Conservation (phyloP, 306 rosid genomes). For the Notholithocarpus densiflorus region DNA sequence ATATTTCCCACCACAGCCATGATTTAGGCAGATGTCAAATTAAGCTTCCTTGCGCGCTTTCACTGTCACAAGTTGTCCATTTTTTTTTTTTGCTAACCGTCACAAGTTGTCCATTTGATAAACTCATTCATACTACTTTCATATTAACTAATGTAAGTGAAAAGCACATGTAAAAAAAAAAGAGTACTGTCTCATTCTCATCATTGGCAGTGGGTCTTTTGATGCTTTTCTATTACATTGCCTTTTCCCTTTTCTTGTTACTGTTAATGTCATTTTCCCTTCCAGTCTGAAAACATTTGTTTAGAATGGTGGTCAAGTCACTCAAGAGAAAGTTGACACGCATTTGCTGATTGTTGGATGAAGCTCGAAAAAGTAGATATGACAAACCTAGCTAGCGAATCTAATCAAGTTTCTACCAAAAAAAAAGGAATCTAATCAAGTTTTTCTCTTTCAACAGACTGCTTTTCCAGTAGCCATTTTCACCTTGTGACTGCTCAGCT, state of each 20-base stretch:
- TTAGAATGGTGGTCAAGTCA: neutral
- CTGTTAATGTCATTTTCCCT: neutral
- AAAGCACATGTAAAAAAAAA: neutral
- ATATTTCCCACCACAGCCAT: too few species aligned
- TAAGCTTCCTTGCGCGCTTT: too few species aligned
- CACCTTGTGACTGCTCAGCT: too few species aligned
- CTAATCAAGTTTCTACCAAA: neutral
- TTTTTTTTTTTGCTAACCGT: too few species aligned
- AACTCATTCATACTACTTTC: neutral
- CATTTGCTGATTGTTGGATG: neutral
- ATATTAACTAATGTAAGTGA: neutral
- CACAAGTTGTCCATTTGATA: neutral
- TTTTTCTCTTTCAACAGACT: too few species aligned
- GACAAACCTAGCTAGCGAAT: neutral
- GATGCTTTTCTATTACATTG: neutral
- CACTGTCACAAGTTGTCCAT: neutral
- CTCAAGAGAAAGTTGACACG: neutral
- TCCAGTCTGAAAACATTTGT: too few species aligned
- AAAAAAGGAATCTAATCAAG: neutral
- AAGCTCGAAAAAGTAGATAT: neutral
- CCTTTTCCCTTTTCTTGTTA: neutral
- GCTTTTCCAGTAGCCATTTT: too few species aligned
- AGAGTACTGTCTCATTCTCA: neutral
- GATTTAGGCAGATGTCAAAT: too few species aligned
- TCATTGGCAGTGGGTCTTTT: neutral